These are phyloP conservation scores for Orobanche coerulescens DNA, from an alignment of 257 asterid species.

Conservation along the genomic window DNA sequence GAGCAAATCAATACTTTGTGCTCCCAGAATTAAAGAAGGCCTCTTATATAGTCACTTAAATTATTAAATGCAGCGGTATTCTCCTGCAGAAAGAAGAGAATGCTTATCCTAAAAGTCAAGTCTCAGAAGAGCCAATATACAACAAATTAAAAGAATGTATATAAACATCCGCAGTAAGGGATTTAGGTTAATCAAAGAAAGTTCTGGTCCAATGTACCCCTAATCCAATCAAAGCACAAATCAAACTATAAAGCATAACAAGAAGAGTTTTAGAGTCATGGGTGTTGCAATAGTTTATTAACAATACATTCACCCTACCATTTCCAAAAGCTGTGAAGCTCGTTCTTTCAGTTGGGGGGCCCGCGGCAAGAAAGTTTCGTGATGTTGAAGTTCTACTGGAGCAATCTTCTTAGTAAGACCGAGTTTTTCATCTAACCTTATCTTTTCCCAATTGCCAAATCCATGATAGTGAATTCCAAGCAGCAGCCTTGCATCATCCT, in stretches of 20 bases:
- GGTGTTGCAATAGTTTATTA: constrained; percentile 11
- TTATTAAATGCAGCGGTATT: neutral
- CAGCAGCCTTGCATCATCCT: constrained; percentile 97
- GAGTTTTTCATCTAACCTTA: constrained; percentile 78
- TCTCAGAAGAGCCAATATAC: neutral
- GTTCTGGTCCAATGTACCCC: neutral
- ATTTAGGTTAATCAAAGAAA: neutral
- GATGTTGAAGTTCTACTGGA: constrained; percentile 97
- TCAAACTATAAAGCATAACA: constrained; percentile 12
- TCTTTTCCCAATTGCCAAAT: constrained; percentile 95
- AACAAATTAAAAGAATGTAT: neutral
- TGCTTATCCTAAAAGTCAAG: neutral
- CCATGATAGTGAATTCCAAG: constrained; percentile 93
- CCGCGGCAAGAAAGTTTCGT: constrained; percentile 94
- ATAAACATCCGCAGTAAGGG: neutral
- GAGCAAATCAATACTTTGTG: neutral
- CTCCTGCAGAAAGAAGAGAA: neutral
- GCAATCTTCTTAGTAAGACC: constrained; percentile 95
- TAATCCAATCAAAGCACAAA: constrained; percentile 5
- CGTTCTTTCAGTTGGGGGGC: constrained; percentile 98
- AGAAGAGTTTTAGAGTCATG: constrained; percentile 16
- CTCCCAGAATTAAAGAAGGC: neutral
- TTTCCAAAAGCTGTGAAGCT: constrained; percentile 89
- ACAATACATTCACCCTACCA: constrained; percentile 44
- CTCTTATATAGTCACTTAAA: neutral